These are phyloP conservation scores for Dothiorella sarmentorum DNA, from an alignment of 2,329 filamentous ascomycete species.

Conservation along the genomic window DNA sequence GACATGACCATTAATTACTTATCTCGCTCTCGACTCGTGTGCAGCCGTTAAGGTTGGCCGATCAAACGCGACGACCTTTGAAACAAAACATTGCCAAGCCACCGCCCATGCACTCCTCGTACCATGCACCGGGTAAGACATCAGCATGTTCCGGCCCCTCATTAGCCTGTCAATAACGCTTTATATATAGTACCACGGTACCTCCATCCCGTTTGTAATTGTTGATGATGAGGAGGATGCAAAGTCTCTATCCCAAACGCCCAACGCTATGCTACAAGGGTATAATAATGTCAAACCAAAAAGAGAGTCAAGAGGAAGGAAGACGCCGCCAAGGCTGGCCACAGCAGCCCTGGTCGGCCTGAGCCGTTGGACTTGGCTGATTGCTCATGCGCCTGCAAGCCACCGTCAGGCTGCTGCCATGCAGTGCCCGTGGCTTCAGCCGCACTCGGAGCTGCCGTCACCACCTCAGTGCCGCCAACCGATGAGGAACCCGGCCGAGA, in stretches of 20 bases:
- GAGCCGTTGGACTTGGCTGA: not conserved
- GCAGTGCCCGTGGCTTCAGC: not conserved
- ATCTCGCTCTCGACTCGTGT: not conserved
- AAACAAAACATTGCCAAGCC: slow-evolving; percentile 11
- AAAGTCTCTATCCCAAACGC: slow-evolving; percentile 9
- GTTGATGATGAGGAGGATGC: no score
- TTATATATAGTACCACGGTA: not conserved
- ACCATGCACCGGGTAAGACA: not conserved
- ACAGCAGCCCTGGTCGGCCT: not conserved
- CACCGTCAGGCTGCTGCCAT: not conserved
- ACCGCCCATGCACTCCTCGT: not conserved
- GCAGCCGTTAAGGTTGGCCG: slow-evolving; percentile 7
- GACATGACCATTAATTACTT: slow-evolving; percentile 3
- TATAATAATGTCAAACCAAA: slow-evolving; percentile 2
- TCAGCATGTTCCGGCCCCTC: not conserved
- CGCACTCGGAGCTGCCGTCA: slow-evolving; percentile 28
- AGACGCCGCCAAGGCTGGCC: not conserved
- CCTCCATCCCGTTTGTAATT: not conserved
- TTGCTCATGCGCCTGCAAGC: not conserved
- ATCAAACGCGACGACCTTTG: not conserved
- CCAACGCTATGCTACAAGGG: slow-evolving; percentile 11
- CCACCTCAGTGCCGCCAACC: slow-evolving; percentile 39
- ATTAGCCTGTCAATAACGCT: no score
- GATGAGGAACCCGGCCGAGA: slow-evolving; percentile 45
- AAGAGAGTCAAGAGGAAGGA: not conserved